A percentile compares a stretch with the other conserved stretches of the same genome.
Evolutionary conservation across 2,329 filamentous ascomycete species (phyloP).

Genomic region (Lasiodiplodia theobromae): DNA sequence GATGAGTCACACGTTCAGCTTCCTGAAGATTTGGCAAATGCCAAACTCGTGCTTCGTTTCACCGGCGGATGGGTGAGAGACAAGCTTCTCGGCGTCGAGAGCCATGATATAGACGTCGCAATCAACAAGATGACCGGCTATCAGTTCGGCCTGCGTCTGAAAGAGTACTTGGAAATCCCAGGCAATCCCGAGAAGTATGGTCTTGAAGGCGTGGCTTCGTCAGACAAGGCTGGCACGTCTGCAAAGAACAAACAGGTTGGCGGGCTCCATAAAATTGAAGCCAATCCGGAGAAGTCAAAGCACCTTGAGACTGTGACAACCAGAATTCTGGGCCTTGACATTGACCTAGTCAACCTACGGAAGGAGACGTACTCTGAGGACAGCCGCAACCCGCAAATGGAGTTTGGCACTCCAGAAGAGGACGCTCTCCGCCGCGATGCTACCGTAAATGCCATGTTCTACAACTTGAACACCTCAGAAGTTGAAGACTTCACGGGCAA

Average conservation of each 20-base stretch:
- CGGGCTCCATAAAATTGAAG: slow-evolving; percentile 84
- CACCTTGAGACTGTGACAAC: slow-evolving; percentile 92
- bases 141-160: slow-evolving; percentile 73
- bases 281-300: slow-evolving; percentile 96
- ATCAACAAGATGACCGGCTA: slow-evolving; percentile 87
- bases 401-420: slow-evolving; percentile 90
- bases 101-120: slow-evolving; percentile 83
- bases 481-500: slow-evolving; percentile 84
- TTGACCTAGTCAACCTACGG: slow-evolving; percentile 92
- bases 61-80: slow-evolving; percentile 90
- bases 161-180: slow-evolving; percentile 69
- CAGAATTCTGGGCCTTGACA: slow-evolving; percentile 82
- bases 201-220: slow-evolving; percentile 49
- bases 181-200: slow-evolving; percentile 68
- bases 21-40: slow-evolving; percentile 54
- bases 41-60: slow-evolving; percentile 70
- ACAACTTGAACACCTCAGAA: slow-evolving; percentile 79
- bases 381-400: slow-evolving; percentile 88
- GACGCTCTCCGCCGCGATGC: slow-evolving; percentile 90
- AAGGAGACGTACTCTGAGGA: slow-evolving; percentile 91
- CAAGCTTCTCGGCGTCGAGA: slow-evolving; percentile 75
- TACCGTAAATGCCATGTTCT: slow-evolving; percentile 95
- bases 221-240: slow-evolving; percentile 47
- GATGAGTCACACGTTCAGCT: slow-evolving; percentile 41
- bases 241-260: slow-evolving; percentile 67